Evolutionary conservation across 2,329 filamentous ascomycete genomes (phyloP).

Genomic region (Cephalotrichum gorgonifer): DNA sequence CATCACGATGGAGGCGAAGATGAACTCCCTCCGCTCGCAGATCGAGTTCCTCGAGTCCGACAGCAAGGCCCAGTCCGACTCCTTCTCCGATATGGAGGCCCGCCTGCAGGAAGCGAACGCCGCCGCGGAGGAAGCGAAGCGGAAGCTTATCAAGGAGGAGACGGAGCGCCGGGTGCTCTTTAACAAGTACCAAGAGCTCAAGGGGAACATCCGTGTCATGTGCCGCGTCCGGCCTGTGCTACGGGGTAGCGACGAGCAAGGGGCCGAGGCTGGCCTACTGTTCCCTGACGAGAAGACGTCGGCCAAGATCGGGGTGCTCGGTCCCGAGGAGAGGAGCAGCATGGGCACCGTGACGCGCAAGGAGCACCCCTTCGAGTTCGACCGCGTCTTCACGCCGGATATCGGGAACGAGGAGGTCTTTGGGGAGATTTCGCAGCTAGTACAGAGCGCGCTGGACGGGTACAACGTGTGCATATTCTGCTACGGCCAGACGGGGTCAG

Average conservation of each 20-base stretch:
- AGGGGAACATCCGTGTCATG: slow-evolving; percentile 97
- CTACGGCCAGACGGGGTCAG: slow-evolving; percentile 93
- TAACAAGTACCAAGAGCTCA: slow-evolving; percentile 95
- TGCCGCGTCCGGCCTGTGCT: slow-evolving; percentile 79
- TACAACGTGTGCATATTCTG: slow-evolving; percentile 99
- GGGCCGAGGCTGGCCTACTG: slow-evolving; percentile 60
- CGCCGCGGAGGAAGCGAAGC: slow-evolving; percentile 57
- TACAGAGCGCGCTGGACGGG: slow-evolving; percentile 90
- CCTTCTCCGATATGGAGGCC: slow-evolving; percentile 72
- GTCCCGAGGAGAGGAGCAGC: slow-evolving; percentile 74
- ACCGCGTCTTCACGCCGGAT: slow-evolving; percentile 75
- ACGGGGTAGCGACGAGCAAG: slow-evolving; percentile 35
- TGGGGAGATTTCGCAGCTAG: slow-evolving; percentile 90
- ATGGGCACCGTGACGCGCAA: slow-evolving; percentile 67
- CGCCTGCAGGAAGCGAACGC: slow-evolving; percentile 68
- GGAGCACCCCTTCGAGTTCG: slow-evolving; percentile 79
- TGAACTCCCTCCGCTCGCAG: slow-evolving; percentile 67
- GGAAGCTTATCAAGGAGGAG: slow-evolving; percentile 85
- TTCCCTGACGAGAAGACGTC: slow-evolving; percentile 79
- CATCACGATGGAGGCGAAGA: slow-evolving; percentile 61
- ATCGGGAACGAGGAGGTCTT: slow-evolving; percentile 81
- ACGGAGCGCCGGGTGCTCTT: slow-evolving; percentile 83
- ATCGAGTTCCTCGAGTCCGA: slow-evolving; percentile 86
- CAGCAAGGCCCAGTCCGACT: slow-evolving; percentile 77
- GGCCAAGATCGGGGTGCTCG: slow-evolving; percentile 75